Base-by-base conservation (phyloP, 2,329 filamentous ascomycete species). In the Metarhizium sp. region DNA sequence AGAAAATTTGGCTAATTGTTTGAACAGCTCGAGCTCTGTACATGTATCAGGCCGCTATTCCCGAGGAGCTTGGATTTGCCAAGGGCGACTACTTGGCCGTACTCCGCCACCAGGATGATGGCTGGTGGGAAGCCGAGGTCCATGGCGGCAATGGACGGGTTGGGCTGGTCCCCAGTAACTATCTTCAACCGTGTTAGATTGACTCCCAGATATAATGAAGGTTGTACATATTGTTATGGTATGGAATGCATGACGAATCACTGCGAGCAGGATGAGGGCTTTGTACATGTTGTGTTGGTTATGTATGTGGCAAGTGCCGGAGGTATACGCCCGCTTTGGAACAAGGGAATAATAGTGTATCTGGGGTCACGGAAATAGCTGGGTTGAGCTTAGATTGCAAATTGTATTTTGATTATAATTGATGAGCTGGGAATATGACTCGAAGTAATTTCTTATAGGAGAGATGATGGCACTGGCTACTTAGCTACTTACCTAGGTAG, bases 111-210 rank as follows among this genome's bases (percentile, higher is more conserved):
- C 94, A 99, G 72, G 94, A 99, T 68, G 94, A 99, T 67, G 94
- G 94, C 20, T 99, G 94, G 94, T 99, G 95, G 94, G 94, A 99
- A 74, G 95, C 95, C 13, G 92, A 96, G 70, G 83, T 96, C 45
- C 88, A 92, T 49, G 85, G 86, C 29, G 78, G 79, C 59, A 80
- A 78, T 59, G 82, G 79, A 51, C 77, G 72, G 51, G 68, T 78
- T 56, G 84, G 84, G 58, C 75, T 87, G 65, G 83, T 87, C 60
- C 84, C 84, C 60, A 86, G 84, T 69, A 87, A 87, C 67, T 87
- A 87, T 63, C 74, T 87, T 57, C 79, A 84, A 68, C 72, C 77
- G 48, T 77, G 75, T 58, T 80, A 49, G 48, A 11, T 30, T 25
- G 10, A n/a, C 16, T 6, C 6, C 2, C 6, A 3, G 32, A 30